phyloP scores from a whole-genome alignment of 2,329 filamentous ascomycete genomes.

The Fusarium sp. region DNA sequence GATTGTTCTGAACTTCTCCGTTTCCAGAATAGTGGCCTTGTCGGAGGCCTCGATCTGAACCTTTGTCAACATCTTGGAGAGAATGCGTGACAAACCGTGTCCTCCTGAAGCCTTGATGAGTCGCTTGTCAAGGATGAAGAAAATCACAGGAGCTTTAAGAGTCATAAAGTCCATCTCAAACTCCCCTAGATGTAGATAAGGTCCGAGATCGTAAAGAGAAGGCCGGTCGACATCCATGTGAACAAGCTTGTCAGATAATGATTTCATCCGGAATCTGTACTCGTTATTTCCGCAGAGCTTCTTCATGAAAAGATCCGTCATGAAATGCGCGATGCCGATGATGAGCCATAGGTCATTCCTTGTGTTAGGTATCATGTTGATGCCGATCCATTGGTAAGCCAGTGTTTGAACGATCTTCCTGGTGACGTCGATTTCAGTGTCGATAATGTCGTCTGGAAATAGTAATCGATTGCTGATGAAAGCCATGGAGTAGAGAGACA shows the following conservation, averaged over 20 bases:
- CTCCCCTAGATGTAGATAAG: constrained; percentile 79
- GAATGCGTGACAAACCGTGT: constrained; percentile 85
- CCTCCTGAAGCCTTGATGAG: constrained; percentile 85
- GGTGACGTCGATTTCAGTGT: constrained; percentile 84
- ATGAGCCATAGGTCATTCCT: constrained; percentile 88
- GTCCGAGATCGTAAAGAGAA: constrained; percentile 83
- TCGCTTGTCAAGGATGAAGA: constrained; percentile 93
- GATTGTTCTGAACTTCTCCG: constrained; percentile 79
- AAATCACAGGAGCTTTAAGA: constrained; percentile 88
- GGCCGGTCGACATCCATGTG: constrained; percentile 85
- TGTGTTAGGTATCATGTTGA: constrained; percentile 88
- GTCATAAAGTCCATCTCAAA: constrained; percentile 92
- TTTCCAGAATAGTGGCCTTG: constrained; percentile 78
- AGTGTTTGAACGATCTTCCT: constrained; percentile 84
- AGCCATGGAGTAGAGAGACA: constrained; percentile 83
- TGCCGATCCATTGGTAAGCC: constrained; percentile 92
- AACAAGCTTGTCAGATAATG: constrained; percentile 82
- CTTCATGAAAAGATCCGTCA: constrained; percentile 93
- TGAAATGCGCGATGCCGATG: constrained; percentile 90
- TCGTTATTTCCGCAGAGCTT: constrained; percentile 94
- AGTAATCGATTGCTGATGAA: constrained; percentile 89
- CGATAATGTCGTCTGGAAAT: constrained; percentile 85
- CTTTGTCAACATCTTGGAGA: constrained; percentile 86
- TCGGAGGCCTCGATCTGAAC: constrained; percentile 74
- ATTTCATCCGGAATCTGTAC: constrained; percentile 90